phyloP scores from a whole-genome alignment of 192 early-diverging fungal genomes.

The Podila epicladia region DNA sequence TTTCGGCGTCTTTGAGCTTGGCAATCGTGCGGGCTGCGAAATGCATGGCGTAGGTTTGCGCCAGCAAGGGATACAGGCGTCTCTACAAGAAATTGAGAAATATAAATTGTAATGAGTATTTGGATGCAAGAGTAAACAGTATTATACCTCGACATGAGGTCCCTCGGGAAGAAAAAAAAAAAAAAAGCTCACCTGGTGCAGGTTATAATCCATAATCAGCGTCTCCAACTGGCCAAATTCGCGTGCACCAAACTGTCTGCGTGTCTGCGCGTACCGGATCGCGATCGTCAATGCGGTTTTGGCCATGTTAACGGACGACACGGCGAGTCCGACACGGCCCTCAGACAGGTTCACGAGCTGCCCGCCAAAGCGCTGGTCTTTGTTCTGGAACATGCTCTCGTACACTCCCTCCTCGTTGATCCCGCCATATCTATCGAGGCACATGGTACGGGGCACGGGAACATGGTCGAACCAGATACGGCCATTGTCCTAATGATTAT shows the following conservation, averaged over 20 bases:
- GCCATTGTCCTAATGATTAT: slow-evolving; percentile 4
- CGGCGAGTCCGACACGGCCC: slow-evolving; percentile 5
- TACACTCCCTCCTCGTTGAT: slow-evolving; percentile 10
- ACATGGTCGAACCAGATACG: slow-evolving; percentile 19
- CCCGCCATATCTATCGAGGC: slow-evolving; percentile 16
- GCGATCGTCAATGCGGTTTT: slow-evolving; percentile 18
- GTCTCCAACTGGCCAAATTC: slow-evolving; percentile 3
- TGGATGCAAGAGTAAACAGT: neutral
- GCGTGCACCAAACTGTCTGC: slow-evolving; percentile 8
- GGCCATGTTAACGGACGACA: slow-evolving; percentile 5
- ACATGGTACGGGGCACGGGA: slow-evolving; percentile 2
- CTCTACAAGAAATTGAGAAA: neutral
- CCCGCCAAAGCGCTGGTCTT: slow-evolving; percentile 14
- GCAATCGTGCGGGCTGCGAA: slow-evolving; percentile 10
- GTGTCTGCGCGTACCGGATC: slow-evolving; percentile 7
- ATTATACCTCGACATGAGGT: too few species aligned
- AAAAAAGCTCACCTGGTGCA: slow-evolving; percentile 19
- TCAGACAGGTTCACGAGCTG: slow-evolving; percentile 14
- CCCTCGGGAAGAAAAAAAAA: neutral
- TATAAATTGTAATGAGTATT: neutral
- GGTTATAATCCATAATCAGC: slow-evolving; percentile 16
- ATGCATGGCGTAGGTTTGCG: slow-evolving; percentile 4
- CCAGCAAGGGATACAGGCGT: slow-evolving; percentile 12
- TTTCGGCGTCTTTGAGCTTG: neutral
- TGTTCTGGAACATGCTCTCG: slow-evolving; percentile 10